phyloP scores from a whole-genome alignment of 1,139 yeast genomes.

The Blastobotrys illinoisensis region DNA sequence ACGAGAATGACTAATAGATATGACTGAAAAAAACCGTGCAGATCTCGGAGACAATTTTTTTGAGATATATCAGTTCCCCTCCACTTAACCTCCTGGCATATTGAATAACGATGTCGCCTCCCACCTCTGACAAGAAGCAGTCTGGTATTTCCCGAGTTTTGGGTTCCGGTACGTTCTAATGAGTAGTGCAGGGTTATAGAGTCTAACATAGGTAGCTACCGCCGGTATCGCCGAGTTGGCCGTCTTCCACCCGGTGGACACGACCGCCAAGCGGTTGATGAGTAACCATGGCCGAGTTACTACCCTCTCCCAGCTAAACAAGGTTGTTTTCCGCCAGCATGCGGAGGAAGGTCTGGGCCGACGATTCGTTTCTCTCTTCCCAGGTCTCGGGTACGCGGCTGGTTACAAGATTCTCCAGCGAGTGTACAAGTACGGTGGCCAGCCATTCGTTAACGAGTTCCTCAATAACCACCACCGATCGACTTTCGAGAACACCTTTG shows the following conservation, averaged over 20 bases:
- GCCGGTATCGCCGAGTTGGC: constrained; percentile 97
- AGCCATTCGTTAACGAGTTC: constrained; percentile 95
- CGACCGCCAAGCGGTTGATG: constrained; percentile 96
- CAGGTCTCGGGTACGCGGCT: constrained; percentile 98
- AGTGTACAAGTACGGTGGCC: constrained; percentile 98
- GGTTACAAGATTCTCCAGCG: constrained; percentile 94
- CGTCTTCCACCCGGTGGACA: constrained; percentile 98
- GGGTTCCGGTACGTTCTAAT: constrained; percentile 52
- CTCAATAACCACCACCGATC: constrained; percentile 68
- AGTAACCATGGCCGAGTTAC: constrained; percentile 74
- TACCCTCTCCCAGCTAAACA: constrained; percentile 60
- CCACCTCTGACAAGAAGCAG: constrained; percentile 70
- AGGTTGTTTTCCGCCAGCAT: constrained; percentile 79
- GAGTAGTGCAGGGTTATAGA: background rate
- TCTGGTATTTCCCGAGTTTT: constrained; percentile 85
- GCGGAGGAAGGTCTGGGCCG: constrained; percentile 66
- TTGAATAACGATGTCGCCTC: constrained; percentile 11
- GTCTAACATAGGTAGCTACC: constrained; percentile 48
- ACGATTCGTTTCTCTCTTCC: constrained; percentile 80
- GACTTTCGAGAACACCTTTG: constrained; percentile 69
- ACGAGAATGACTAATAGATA: background rate
- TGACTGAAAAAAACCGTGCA: background rate
- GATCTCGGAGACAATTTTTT: background rate
- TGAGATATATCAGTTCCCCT: background rate
- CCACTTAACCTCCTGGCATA: background rate